Evolutionary conservation across 2,329 filamentous ascomycete genomes (phyloP).

Genomic region (Coniochaeta hoffmannii): DNA sequence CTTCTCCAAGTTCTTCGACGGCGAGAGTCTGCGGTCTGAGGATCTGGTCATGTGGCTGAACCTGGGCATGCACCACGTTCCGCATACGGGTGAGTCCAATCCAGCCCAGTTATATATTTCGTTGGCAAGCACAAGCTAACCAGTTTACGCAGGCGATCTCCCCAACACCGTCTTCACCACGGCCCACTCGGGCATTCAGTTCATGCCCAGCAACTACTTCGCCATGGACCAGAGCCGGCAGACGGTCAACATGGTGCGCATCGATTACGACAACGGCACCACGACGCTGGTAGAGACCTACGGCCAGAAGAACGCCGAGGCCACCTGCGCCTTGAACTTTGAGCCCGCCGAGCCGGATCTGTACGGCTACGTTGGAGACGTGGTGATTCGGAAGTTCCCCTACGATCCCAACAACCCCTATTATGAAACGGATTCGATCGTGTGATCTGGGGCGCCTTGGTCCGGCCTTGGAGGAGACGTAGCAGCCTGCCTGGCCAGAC

Average conservation of each 20-base stretch:
- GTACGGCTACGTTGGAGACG: conserved; percentile 23
- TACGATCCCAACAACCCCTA: conserved; percentile 27
- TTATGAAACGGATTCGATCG: conserved; percentile 21
- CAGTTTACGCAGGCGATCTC: conserved; percentile 26
- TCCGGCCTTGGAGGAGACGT: not conserved
- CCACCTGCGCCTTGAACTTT: conserved; percentile 20
- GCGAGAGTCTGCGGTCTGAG: conserved; percentile 32
- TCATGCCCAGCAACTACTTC: conserved; percentile 38
- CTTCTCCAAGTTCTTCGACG: conserved; percentile 41
- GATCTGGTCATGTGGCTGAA: conserved; percentile 46
- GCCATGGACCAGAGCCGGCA: conserved; percentile 27
- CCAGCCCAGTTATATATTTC: not conserved
- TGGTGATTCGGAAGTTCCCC: conserved; percentile 29
- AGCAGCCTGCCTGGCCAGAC: no score
- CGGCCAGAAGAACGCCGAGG: conserved; percentile 17
- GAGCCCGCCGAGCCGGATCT: conserved; percentile 17
- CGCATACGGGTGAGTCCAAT: conserved; percentile 29
- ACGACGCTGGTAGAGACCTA: conserved; percentile 20
- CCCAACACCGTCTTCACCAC: conserved; percentile 46
- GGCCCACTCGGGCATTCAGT: conserved; percentile 33
- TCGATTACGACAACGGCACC: conserved; percentile 26
- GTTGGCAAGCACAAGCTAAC: not conserved
- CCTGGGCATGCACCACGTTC: conserved; percentile 50
- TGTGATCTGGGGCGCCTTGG: conserved; percentile 17
- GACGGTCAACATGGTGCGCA: conserved; percentile 31